These are phyloP conservation scores for Phaeotremella fagi DNA, from an alignment of 768 basidiomycete species.

Conservation along the genomic window DNA sequence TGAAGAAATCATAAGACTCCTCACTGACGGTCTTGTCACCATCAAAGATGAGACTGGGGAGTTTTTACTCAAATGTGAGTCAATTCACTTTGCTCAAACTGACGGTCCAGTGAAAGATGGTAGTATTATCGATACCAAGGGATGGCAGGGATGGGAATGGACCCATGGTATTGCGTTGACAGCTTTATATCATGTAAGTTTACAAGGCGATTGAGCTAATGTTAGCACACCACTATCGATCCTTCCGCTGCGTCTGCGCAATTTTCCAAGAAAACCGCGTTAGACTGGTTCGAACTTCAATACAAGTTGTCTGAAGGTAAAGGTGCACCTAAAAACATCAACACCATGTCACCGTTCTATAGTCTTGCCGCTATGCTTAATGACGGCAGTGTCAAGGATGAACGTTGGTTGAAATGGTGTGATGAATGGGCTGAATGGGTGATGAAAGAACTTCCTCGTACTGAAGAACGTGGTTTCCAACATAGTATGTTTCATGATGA, in stretches of 20 bases:
- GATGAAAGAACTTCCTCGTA: conserved; percentile 56
- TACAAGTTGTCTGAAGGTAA: conserved; percentile 43
- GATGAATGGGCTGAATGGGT: conserved; percentile 51
- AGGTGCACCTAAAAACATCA: conserved; percentile 57
- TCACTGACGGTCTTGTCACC: conserved; percentile 51
- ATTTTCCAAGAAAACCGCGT: conserved; percentile 47
- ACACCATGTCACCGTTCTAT: conserved; percentile 55
- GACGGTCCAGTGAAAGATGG: conserved; percentile 44
- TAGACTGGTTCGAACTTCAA: conserved; percentile 53
- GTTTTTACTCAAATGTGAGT: conserved; percentile 51
- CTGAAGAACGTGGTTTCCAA: conserved; percentile 38
- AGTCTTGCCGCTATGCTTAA: conserved; percentile 7
- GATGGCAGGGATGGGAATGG: conserved; percentile 57
- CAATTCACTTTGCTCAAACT: background rate
- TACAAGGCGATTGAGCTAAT: background rate
- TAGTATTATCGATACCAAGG: conserved; percentile 56
- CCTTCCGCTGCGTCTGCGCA: conserved; percentile 21
- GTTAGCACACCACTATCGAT: conserved; percentile 39
- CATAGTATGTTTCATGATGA: conserved; percentile 30
- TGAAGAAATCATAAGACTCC: conserved; percentile 31
- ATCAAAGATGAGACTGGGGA: conserved; percentile 57
- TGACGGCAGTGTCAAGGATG: conserved; percentile 4
- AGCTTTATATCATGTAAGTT: conserved; percentile 12
- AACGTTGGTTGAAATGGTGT: conserved; percentile 52
- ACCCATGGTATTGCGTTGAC: conserved; percentile 20